A percentile compares a stretch with the other conserved stretches of the same genome.
These are phyloP conservation scores for Starmerella apicola DNA, from an alignment of 805 yeast species.

Conservation along the genomic window DNA sequence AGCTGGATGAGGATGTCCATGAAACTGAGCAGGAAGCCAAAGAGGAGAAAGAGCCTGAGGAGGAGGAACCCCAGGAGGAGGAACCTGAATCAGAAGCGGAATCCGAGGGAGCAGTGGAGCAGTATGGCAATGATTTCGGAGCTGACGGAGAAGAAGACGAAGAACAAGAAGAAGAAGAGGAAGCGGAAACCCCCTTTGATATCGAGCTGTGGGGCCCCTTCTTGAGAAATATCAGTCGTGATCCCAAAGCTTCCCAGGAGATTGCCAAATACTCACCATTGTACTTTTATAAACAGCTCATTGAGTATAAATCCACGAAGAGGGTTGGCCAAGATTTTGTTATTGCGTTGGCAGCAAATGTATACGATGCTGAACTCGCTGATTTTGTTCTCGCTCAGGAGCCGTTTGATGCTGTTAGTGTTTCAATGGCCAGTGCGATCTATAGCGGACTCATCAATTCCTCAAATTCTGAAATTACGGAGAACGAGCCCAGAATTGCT, in stretches of 20 bases:
- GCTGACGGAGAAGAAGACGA: conserved; percentile 6
- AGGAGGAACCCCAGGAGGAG: not conserved
- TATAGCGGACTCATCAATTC: conserved; percentile 1
- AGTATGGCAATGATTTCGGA: not conserved
- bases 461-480: not conserved
- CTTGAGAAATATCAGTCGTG: conserved; percentile 15
- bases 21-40: too few species aligned
- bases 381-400: not conserved
- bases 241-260: conserved; percentile 4
- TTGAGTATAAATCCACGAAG: not conserved
- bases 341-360: conserved; percentile 1
- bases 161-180: conserved; percentile 5
- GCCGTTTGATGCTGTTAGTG: conserved; percentile 4
- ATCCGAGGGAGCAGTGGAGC: conserved; percentile 1
- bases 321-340: conserved; percentile 8
- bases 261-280: conserved; percentile 4
- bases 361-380: conserved; percentile 5
- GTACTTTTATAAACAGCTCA: conserved; percentile 4
- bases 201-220: conserved; percentile 10
- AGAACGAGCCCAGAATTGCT: conserved; percentile 1
- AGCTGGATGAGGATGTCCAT: too few species aligned
- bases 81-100: conserved; percentile 1
- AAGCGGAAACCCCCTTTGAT: conserved; percentile 9
- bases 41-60: not conserved
- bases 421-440: conserved; percentile 1